Evolutionary conservation across 2,329 filamentous ascomycete genomes (phyloP).

Genomic region (Aspergillus neoniger): DNA sequence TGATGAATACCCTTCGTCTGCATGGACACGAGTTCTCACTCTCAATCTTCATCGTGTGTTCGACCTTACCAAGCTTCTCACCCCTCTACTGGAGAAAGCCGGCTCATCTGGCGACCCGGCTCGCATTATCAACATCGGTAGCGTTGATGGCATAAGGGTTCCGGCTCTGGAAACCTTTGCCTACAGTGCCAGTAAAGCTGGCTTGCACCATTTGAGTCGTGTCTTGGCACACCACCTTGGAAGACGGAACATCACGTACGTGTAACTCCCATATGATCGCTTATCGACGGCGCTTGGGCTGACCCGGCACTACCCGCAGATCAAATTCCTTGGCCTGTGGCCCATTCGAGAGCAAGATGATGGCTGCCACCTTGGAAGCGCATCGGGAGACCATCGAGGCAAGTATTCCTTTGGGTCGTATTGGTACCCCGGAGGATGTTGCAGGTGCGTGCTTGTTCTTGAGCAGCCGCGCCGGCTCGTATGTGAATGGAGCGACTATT

Average conservation of each 20-base stretch:
- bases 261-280: slow-evolving; percentile 21
- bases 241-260: slow-evolving; percentile 55
- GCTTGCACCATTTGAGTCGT: slow-evolving; percentile 55
- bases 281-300: background rate
- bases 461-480: slow-evolving; percentile 66
- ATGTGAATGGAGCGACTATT: slow-evolving; percentile 66
- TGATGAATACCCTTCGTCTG: slow-evolving; percentile 59
- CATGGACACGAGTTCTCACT: slow-evolving; percentile 60
- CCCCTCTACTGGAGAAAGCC: slow-evolving; percentile 50
- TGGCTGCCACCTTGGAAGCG: slow-evolving; percentile 54
- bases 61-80: slow-evolving; percentile 50
- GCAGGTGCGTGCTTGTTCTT: slow-evolving; percentile 72
- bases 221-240: slow-evolving; percentile 55
- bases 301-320: slow-evolving; percentile 29
- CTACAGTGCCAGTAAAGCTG: slow-evolving; percentile 57
- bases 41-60: slow-evolving; percentile 58
- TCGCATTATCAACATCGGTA: slow-evolving; percentile 57
- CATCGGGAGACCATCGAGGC: slow-evolving; percentile 52
- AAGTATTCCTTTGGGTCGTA: slow-evolving; percentile 66
- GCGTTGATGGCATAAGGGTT: slow-evolving; percentile 56
- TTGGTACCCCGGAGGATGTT: slow-evolving; percentile 68
- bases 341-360: slow-evolving; percentile 61
- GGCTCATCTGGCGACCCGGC: slow-evolving; percentile 47
- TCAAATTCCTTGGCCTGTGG: slow-evolving; percentile 72
- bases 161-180: slow-evolving; percentile 56